Percentiles rank a stretch among this genome's conserved stretches.
These are phyloP conservation scores for Metschnikowia arizonensis DNA, from an alignment of 805 yeast genomes.

Conservation along the genomic window DNA sequence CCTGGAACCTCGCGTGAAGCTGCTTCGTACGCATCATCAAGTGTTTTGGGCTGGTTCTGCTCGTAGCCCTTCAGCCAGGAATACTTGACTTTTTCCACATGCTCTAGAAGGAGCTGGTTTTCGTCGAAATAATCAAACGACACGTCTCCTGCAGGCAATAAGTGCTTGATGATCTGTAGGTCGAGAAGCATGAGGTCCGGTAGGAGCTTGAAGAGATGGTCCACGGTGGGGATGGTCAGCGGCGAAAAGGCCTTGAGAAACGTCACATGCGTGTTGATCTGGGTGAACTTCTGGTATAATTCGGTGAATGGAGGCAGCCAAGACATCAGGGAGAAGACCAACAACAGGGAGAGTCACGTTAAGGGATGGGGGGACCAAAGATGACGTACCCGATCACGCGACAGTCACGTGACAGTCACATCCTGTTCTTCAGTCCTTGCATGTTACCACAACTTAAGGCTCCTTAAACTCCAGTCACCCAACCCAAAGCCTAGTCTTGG, in stretches of 20 bases:
- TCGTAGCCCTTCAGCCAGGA: slow-evolving; percentile 34
- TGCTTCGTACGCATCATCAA: slow-evolving; percentile 53
- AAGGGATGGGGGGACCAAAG: too few relatives aligned
- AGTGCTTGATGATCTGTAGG: slow-evolving; percentile 55
- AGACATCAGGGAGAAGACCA: not conserved
- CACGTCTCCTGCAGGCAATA: slow-evolving; percentile 66
- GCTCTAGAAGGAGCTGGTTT: slow-evolving; percentile 50
- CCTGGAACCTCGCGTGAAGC: slow-evolving; percentile 48
- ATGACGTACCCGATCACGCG: too few relatives aligned
- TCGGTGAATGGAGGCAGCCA: slow-evolving; percentile 14
- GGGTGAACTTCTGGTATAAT: slow-evolving; percentile 13
- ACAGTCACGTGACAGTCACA: too few relatives aligned
- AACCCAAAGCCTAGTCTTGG: too few relatives aligned
- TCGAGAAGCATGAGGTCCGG: slow-evolving; percentile 43
- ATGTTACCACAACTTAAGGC: too few relatives aligned
- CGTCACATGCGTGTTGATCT: slow-evolving; percentile 33
- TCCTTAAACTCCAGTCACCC: too few relatives aligned
- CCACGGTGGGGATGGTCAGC: slow-evolving; percentile 27
- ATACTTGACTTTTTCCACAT: slow-evolving; percentile 41
- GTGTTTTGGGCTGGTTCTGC: slow-evolving; percentile 27
- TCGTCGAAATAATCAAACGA: slow-evolving; percentile 74
- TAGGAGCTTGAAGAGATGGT: slow-evolving; percentile 29
- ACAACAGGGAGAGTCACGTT: slow-evolving; percentile 1
- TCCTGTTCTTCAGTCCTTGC: too few relatives aligned
- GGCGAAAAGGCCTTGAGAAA: slow-evolving; percentile 25